Conservation (phyloP, 805 yeast genomes). For the Trichomonascus vanleenenianus region DNA sequence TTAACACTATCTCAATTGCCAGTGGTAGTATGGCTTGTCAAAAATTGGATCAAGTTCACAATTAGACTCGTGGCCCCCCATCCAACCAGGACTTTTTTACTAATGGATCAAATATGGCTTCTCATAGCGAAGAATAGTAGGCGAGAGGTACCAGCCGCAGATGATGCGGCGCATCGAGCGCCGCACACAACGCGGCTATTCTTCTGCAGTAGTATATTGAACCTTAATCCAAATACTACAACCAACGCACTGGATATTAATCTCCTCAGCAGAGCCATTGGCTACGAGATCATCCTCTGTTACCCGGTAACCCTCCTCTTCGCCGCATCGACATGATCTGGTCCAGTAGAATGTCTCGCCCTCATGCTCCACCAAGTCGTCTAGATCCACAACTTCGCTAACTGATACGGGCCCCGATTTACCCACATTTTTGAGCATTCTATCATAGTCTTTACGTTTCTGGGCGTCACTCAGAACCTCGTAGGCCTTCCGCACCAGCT, state of each 20-base stretch:
- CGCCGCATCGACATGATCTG: slow-evolving; percentile 29
- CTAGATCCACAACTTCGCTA: slow-evolving; percentile 58
- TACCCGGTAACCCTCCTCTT: slow-evolving; percentile 50
- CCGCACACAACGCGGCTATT: too few species aligned
- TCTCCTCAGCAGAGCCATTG: slow-evolving; percentile 49
- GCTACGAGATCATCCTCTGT: slow-evolving; percentile 54
- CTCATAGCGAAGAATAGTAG: too few species aligned
- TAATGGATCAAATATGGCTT: too few species aligned
- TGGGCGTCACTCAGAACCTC: slow-evolving; percentile 38
- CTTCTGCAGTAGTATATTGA: slow-evolving; percentile 34
- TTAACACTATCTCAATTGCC: too few species aligned
- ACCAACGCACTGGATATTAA: slow-evolving; percentile 70
- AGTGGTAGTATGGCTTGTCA: too few species aligned
- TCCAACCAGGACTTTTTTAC: too few species aligned
- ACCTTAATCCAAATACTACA: slow-evolving; percentile 87
- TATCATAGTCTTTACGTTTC: slow-evolving; percentile 46
- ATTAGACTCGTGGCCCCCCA: too few species aligned
- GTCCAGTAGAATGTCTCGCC: slow-evolving; percentile 23
- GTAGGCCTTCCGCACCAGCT: slow-evolving; percentile 58
- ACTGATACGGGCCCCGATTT: slow-evolving; percentile 23
- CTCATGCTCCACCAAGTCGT: slow-evolving; percentile 44
- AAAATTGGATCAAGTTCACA: too few species aligned
- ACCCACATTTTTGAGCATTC: slow-evolving; percentile 25
- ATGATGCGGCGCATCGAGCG: too few species aligned
- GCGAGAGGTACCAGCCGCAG: too few species aligned